Evolutionary conservation across 2,329 filamentous ascomycete genomes (phyloP), one percentile per base, ranked within the genome.

Genomic region (Penicillium glabrum): DNA sequence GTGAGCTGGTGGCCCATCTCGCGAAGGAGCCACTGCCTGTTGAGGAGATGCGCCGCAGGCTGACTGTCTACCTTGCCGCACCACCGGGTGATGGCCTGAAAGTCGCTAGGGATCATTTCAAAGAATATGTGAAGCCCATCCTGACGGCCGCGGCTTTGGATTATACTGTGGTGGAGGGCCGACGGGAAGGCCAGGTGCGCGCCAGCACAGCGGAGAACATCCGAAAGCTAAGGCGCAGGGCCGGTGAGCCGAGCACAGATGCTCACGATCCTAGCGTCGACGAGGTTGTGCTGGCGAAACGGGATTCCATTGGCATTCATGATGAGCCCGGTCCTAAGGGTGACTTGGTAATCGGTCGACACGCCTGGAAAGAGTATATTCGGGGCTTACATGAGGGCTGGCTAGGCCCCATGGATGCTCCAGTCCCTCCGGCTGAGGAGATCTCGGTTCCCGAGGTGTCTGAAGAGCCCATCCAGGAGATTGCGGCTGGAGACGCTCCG

Each of bases 331-430:
- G 90, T 10, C 80, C 89, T 23, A 83, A 84, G 61, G 95, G 95
- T 45, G 93, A 98, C 71, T 82, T 99, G 51, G 86, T 98, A 19
- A 86, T 99, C 66, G 95, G 95, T 13, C 82, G 93, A 55, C 90
- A 97, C 72, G 88, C 93, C 10, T 99, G 95, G 95, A 99, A 97
- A 77, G 95, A 99, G 76, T 99, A 98, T 73, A 80, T 98, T 24
- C 84, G 93, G 57, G 95, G 95, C 46, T 71, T 98, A 63, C 95
- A 99, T 72, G 95, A 99, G 76, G 95, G 95, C 54, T 99, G 95
- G 93, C 79, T 99, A 24, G 93, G 95, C 0, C 92, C 95, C 8
- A 78, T 96, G 44, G 85, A 89, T 45, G 72, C 73, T 56, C 70
- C 73, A 23, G 59, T 66, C 39, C 61, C 69, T 3, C 51, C 61